Evolutionary conservation across 768 basidiomycete species (phyloP).

Genomic region (Boletus speciosus): DNA sequence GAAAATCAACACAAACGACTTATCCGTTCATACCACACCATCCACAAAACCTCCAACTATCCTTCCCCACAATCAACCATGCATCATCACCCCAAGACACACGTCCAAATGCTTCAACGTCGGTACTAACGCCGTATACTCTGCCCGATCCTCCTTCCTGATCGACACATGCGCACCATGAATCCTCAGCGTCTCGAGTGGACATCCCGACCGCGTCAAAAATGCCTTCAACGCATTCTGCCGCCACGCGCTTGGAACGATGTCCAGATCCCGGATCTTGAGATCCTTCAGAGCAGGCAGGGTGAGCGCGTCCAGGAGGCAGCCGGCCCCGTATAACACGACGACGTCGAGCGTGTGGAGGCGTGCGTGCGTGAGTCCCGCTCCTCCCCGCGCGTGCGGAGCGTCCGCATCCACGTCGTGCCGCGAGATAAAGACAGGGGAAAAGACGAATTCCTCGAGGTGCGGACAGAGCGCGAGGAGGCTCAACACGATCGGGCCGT

Average conservation of each 20-base stretch:
- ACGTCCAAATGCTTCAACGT: slow-evolving; percentile 18
- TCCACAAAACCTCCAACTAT: neutral
- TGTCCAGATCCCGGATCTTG: slow-evolving; percentile 13
- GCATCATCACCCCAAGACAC: slow-evolving; percentile 8
- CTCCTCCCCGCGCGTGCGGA: too few species aligned
- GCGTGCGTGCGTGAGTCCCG: slow-evolving; percentile 9
- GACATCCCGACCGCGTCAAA: slow-evolving; percentile 19
- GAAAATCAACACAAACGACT: neutral
- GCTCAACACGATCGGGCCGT: neutral
- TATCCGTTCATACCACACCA: neutral
- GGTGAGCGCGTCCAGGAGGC: slow-evolving; percentile 12
- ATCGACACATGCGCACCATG: slow-evolving; percentile 10
- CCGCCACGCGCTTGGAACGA: slow-evolving; percentile 15
- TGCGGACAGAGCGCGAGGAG: slow-evolving; percentile 20
- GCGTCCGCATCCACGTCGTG: neutral
- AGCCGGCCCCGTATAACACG: neutral
- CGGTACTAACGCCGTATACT: slow-evolving; percentile 14
- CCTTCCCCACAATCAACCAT: neutral
- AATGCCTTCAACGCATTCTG: slow-evolving; percentile 15
- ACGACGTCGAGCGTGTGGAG: slow-evolving; percentile 12
- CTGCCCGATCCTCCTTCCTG: slow-evolving; percentile 12
- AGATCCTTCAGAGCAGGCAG: slow-evolving; percentile 12
- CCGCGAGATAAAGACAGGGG: slow-evolving; percentile 5
- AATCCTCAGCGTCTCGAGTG: slow-evolving; percentile 15
- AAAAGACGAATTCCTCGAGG: slow-evolving; percentile 12